Conservation (phyloP, 305 asterid species). For the Fraxinus paxiana region DNA sequence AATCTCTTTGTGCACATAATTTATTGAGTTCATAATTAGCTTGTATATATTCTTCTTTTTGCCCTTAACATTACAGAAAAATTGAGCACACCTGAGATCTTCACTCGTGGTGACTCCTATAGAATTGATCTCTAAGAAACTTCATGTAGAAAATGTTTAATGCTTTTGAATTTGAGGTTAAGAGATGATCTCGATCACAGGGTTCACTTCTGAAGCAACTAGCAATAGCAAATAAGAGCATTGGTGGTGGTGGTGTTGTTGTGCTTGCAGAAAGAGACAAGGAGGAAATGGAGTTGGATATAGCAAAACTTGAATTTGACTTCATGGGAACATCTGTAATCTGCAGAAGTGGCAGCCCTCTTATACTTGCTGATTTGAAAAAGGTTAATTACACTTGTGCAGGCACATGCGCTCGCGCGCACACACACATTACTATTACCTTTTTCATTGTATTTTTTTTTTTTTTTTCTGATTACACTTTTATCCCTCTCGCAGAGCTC, state of each 20-base stretch:
- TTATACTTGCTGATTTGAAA: slow-evolving; percentile 91
- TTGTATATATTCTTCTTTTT: neutral
- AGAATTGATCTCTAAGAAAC: neutral
- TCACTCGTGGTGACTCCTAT: neutral
- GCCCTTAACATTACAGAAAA: slow-evolving; percentile 15
- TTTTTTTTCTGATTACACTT: neutral
- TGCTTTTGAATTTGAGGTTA: neutral
- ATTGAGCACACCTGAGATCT: neutral
- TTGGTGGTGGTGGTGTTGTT: slow-evolving; percentile 89
- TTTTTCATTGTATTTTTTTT: neutral
- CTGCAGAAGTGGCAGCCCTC: slow-evolving; percentile 97
- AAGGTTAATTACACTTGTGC: slow-evolving; percentile 40
- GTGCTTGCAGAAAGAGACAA: slow-evolving; percentile 98
- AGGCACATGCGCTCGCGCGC: neutral
- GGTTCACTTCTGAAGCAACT: slow-evolving; percentile 95
- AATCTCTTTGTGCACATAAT: slow-evolving; percentile 5
- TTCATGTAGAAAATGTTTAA: neutral
- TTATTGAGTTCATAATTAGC: neutral
- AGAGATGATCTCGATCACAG: slow-evolving; percentile 39
- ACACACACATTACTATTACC: neutral
- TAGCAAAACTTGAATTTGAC: slow-evolving; percentile 83
- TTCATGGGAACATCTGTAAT: slow-evolving; percentile 94
- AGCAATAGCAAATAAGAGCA: slow-evolving; percentile 94
- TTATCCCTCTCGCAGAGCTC: neutral
- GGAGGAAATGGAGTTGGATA: slow-evolving; percentile 97